These are phyloP conservation scores for Acrodontium crateriforme DNA, from an alignment of 2,329 filamentous ascomycete genomes.

Conservation along the genomic window DNA sequence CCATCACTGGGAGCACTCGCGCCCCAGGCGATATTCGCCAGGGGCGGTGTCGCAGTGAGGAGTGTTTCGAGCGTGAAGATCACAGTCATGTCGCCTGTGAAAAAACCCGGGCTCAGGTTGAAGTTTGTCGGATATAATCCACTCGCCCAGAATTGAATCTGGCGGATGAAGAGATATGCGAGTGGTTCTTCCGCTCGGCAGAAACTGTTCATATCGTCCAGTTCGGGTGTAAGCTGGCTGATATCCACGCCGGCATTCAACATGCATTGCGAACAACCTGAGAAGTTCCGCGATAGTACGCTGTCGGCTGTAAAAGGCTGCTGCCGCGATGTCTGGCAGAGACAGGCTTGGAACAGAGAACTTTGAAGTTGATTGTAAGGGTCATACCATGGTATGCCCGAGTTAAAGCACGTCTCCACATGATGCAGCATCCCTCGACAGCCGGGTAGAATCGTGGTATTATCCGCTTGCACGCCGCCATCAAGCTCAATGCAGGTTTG, in stretches of 20 bases:
- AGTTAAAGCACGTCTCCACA: slow-evolving; percentile 2
- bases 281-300: slow-evolving; percentile 5
- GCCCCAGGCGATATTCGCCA: slow-evolving; percentile 6
- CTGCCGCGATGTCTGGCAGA: slow-evolving; percentile 1
- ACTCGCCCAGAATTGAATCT: no score
- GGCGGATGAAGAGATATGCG: slow-evolving; percentile 3
- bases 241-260: background rate
- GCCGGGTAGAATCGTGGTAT: no score
- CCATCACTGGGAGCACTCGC: slow-evolving; percentile 2
- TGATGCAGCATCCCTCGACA: slow-evolving; percentile 4
- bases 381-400: slow-evolving; percentile 2
- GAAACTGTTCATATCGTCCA: slow-evolving; percentile 5
- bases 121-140: no score
- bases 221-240: slow-evolving; percentile 1
- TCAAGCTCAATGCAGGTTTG: no score
- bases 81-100: slow-evolving; percentile 3
- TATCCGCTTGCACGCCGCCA: no score
- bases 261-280: slow-evolving; percentile 4
- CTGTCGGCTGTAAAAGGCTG: slow-evolving; percentile 1
- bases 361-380: slow-evolving; percentile 4
- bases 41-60: slow-evolving; percentile 5
- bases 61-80: background rate
- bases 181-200: slow-evolving; percentile 4
- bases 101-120: slow-evolving; percentile 1
- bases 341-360: slow-evolving; percentile 3